These are phyloP conservation scores for Achlya hypogyna DNA, from an alignment of 352 stramenopile species.

Conservation along the genomic window DNA sequence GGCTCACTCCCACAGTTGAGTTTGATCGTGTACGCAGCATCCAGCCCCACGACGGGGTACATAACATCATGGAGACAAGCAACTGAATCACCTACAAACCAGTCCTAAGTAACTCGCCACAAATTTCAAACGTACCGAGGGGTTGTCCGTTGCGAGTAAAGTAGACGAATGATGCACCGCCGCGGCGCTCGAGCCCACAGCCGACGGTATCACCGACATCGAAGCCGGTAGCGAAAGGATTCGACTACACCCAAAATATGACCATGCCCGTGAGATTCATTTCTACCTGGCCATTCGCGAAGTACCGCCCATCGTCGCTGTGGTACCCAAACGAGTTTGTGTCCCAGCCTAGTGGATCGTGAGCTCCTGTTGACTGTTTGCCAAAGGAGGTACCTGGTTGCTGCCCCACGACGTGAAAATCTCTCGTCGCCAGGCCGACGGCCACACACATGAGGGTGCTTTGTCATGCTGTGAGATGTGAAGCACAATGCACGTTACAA, in stretches of 20 bases:
- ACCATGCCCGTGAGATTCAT: not conserved
- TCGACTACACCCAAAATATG: constrained; percentile 35
- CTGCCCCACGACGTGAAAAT: constrained; percentile 49
- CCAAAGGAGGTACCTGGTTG: constrained; percentile 28
- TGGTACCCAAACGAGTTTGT: constrained; percentile 60
- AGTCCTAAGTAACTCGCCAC: not conserved
- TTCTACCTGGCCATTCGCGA: constrained; percentile 35
- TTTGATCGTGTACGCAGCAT: constrained; percentile 62
- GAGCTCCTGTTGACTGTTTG: not conserved
- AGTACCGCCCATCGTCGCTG: constrained; percentile 66
- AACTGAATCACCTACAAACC: constrained; percentile 26
- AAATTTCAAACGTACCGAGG: constrained; percentile 1
- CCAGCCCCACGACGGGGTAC: constrained; percentile 76
- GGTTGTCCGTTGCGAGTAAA: constrained; percentile 56
- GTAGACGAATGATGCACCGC: constrained; percentile 36
- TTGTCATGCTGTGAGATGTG: constrained; percentile 35
- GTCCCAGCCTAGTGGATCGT: constrained; percentile 40
- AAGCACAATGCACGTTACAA: constrained; percentile 5
- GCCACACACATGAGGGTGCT: constrained; percentile 21
- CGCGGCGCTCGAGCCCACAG: constrained; percentile 49
- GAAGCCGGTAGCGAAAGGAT: constrained; percentile 30
- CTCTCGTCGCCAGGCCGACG: constrained; percentile 43
- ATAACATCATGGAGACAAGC: constrained; percentile 36
- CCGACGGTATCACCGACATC: constrained; percentile 56
- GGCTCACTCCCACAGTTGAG: constrained; percentile 79